Evolutionary conservation across 31 red algal genomes (phyloP).

Genomic region (Bonnemaisonia californica): DNA sequence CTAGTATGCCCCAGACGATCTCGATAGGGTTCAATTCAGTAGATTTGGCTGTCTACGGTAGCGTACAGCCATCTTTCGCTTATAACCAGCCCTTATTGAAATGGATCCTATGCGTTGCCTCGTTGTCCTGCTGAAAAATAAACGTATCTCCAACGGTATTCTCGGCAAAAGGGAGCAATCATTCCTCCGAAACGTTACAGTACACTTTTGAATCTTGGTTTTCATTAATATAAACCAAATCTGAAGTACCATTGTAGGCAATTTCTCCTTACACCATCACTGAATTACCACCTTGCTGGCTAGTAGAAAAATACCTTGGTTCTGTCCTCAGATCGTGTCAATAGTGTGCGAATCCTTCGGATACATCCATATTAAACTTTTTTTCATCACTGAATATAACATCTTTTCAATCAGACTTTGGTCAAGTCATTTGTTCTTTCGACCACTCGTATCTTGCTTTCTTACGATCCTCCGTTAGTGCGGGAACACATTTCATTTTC

Average conservation of each 20-base stretch:
- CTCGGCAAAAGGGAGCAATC: conserved; percentile 27
- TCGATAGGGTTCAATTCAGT: conserved; percentile 6
- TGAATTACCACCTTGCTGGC: background rate
- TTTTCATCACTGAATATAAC: conserved; percentile 9
- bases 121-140: too few relatives aligned
- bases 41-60: background rate
- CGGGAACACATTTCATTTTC: background rate
- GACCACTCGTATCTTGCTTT: background rate
- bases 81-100: background rate
- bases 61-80: background rate
- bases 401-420: background rate
- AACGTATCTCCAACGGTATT: too few relatives aligned
- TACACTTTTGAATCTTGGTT: conserved; percentile 18
- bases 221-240: conserved; percentile 19
- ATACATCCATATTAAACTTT: conserved; percentile 7
- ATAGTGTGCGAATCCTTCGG: background rate
- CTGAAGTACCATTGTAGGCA: background rate
- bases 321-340: background rate
- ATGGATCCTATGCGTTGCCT: too few relatives aligned
- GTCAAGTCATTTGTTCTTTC: background rate
- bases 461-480: background rate
- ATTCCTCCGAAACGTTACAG: conserved; percentile 32
- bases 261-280: background rate
- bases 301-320: background rate
- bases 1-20: background rate